Conservation (phyloP, 805 yeast species). For the Blastobotrys parvus region DNA sequence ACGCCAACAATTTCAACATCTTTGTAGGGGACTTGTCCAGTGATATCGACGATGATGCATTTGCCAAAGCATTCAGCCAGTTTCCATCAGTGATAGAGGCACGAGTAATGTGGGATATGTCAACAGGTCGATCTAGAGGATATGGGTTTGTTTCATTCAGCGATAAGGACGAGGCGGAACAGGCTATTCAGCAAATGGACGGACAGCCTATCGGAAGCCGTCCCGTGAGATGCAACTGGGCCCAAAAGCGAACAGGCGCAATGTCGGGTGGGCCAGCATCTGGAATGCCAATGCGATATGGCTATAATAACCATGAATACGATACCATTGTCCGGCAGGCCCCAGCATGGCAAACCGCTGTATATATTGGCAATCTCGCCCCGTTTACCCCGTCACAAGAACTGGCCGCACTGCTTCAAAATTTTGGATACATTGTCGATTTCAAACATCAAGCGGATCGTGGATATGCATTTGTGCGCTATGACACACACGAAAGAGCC, state of each 20-base stretch:
- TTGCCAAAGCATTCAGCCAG: constrained; percentile 47
- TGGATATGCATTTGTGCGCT: constrained; percentile 85
- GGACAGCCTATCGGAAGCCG: constrained; percentile 67
- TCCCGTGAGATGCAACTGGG: constrained; percentile 82
- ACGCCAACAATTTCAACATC: constrained; percentile 51
- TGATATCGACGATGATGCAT: constrained; percentile 72
- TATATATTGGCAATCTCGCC: constrained; percentile 78
- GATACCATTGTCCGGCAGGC: constrained; percentile 69
- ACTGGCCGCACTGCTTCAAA: constrained; percentile 62
- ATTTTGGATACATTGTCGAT: constrained; percentile 76
- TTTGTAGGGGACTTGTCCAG: constrained; percentile 82
- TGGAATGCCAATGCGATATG: neutral
- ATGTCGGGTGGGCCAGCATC: neutral
- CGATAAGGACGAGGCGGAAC: constrained; percentile 60
- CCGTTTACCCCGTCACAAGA: constrained; percentile 68
- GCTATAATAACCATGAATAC: constrained; percentile 50
- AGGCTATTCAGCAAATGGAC: constrained; percentile 64
- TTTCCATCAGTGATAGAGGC: constrained; percentile 66
- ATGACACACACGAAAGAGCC: constrained; percentile 80
- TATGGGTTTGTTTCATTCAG: constrained; percentile 82
- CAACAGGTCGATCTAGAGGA: constrained; percentile 82
- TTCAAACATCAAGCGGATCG: constrained; percentile 71
- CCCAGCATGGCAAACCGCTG: constrained; percentile 79
- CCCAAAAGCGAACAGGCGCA: constrained; percentile 47
- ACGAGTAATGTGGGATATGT: constrained; percentile 97